A percentile compares a stretch with the other conserved stretches of the same genome.
Evolutionary conservation across 2,329 filamentous ascomycete genomes (phyloP).

Genomic region (Pseudogymnoascus destructans): DNA sequence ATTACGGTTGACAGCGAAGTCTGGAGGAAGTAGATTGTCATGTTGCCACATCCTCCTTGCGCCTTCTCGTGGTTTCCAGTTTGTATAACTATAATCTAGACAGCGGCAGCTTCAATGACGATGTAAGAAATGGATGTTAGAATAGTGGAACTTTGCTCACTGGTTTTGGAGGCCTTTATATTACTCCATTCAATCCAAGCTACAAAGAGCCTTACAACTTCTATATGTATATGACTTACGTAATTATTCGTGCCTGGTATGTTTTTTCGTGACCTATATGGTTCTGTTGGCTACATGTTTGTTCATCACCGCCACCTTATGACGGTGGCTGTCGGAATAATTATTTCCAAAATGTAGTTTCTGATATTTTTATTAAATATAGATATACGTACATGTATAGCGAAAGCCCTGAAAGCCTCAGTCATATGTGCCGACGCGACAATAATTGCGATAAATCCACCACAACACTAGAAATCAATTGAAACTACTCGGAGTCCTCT

Average conservation of each 20-base stretch:
- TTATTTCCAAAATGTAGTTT: not conserved
- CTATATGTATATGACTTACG: no score
- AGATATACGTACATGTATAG: no score
- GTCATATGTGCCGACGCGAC: no score
- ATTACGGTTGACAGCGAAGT: not conserved
- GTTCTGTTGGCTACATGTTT: not conserved
- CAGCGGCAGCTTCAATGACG: not conserved
- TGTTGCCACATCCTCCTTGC: not conserved
- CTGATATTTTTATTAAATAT: not conserved
- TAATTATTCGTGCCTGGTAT: not conserved
- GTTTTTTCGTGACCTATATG: not conserved
- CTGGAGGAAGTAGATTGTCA: not conserved
- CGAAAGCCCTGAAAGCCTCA: no score
- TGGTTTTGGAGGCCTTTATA: not conserved
- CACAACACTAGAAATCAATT: no score
- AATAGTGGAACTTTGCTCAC: not conserved
- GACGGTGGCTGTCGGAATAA: not conserved
- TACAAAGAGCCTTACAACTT: not conserved
- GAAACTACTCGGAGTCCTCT: no score
- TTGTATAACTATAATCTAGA: slow-evolving; percentile 9
- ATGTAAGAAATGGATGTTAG: slow-evolving; percentile 6
- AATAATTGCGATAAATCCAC: no score
- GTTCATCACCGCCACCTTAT: not conserved
- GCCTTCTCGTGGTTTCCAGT: not conserved
- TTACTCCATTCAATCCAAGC: not conserved